Evolutionary conservation across 225 moss, liverwort and hornwort species (phyloP).

Genomic region (Bryum argenteum): DNA sequence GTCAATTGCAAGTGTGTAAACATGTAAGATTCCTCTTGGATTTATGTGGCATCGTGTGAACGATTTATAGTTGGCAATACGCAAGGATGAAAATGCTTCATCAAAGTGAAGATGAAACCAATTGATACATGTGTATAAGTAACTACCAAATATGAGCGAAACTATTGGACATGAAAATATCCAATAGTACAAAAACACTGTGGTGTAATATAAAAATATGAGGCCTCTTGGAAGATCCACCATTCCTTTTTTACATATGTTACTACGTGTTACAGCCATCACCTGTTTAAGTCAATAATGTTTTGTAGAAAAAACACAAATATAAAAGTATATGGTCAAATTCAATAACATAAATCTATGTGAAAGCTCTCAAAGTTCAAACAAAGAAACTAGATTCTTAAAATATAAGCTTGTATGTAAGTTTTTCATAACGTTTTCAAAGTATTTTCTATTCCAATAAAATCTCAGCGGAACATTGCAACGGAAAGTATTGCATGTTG

Average conservation of each 20-base stretch:
- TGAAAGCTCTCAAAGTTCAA: too few relatives aligned
- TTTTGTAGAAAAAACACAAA: too few relatives aligned
- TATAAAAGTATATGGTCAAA: too few relatives aligned
- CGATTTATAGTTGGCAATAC: conserved; percentile 61
- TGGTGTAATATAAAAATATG: conserved; percentile 47
- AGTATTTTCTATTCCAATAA: too few relatives aligned
- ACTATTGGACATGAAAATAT: conserved; percentile 62
- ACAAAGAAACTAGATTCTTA: too few relatives aligned
- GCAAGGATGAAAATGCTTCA: conserved; percentile 61
- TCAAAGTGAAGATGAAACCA: conserved; percentile 76
- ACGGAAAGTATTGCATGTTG: too few relatives aligned
- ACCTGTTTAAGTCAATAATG: conserved; percentile 26
- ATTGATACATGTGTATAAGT: conserved; percentile 60
- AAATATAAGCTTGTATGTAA: too few relatives aligned
- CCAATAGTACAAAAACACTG: conserved; percentile 60
- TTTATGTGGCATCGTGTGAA: conserved; percentile 61
- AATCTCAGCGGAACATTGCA: too few relatives aligned
- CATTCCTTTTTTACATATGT: conserved; percentile 52
- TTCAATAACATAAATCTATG: too few relatives aligned
- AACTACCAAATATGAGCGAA: conserved; percentile 61
- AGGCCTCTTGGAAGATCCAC: conserved; percentile 40
- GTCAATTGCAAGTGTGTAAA: conserved; percentile 61
- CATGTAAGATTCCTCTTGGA: conserved; percentile 40
- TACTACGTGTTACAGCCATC: conserved; percentile 61
- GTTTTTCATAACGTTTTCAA: too few relatives aligned